These are phyloP conservation scores for Actinomortierella ambigua DNA, from an alignment of 371 early-diverging fungal species.

Conservation along the genomic window DNA sequence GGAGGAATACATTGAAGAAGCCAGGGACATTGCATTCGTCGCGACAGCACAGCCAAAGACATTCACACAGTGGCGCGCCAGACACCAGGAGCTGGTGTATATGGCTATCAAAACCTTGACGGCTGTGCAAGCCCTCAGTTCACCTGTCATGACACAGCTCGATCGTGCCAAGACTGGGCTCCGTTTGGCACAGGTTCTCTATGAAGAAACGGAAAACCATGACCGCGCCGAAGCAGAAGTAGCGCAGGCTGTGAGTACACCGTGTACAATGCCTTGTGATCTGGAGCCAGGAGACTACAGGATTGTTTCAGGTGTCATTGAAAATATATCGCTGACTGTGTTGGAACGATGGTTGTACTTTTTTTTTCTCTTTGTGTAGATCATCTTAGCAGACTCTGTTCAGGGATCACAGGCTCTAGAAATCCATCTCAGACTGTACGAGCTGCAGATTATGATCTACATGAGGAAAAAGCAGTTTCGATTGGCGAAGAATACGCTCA, in stretches of 20 bases:
- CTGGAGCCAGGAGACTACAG: too few relatives aligned
- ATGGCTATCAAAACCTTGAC: constrained; percentile 35
- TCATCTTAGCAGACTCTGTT: constrained; percentile 6
- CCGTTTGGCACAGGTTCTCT: constrained; percentile 36
- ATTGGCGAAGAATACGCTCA: constrained; percentile 31
- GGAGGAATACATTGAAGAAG: constrained; percentile 36
- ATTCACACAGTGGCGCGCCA: constrained; percentile 24
- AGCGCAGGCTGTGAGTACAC: constrained; percentile 27
- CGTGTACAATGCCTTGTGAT: neutral
- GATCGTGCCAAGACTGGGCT: constrained; percentile 40
- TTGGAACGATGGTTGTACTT: neutral
- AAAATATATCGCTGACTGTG: neutral
- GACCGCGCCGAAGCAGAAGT: constrained; percentile 32
- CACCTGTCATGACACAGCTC: constrained; percentile 36
- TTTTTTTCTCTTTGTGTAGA: constrained; percentile 8
- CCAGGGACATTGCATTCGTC: constrained; percentile 30
- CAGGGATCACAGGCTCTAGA: constrained; percentile 31
- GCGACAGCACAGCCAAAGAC: constrained; percentile 32
- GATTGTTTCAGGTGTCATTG: neutral
- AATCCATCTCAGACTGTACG: constrained; percentile 35
- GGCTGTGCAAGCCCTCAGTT: constrained; percentile 20
- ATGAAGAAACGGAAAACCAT: constrained; percentile 40
- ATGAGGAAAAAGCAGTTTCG: constrained; percentile 25
- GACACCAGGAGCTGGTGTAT: constrained; percentile 26
- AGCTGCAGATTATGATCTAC: constrained; percentile 31